phyloP scores from a whole-genome alignment of 192 early-diverging fungal genomes.

The Chytriomyces sp. region DNA sequence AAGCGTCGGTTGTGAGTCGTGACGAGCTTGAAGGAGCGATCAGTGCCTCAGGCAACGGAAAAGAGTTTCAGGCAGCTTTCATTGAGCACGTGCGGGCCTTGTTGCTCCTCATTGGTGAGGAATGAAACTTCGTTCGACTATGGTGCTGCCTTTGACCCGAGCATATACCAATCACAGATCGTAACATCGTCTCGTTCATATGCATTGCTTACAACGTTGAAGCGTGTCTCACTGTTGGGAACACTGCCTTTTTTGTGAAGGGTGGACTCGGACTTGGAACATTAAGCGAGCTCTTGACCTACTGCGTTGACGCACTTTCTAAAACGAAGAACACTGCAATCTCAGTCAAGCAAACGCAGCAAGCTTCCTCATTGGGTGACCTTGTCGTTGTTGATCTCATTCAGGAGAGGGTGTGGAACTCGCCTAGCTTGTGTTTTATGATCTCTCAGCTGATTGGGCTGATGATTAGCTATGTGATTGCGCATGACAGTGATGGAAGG shows the following conservation, averaged over 20 bases:
- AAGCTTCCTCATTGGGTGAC: not conserved
- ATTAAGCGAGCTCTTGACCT: not conserved
- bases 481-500: conserved; percentile 14
- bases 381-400: not conserved
- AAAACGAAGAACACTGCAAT: not conserved
- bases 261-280: conserved; percentile 6
- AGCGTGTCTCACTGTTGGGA: conserved; percentile 16
- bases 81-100: not conserved
- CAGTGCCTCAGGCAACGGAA: not conserved
- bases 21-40: conserved; percentile 16
- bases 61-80: not conserved
- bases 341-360: too few species aligned
- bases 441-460: conserved; percentile 16
- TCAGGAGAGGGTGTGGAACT: not conserved
- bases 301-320: not conserved
- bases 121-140: too few species aligned
- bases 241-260: not conserved
- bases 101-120: not conserved
- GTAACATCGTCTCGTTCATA: conserved; percentile 17
- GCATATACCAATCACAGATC: not conserved
- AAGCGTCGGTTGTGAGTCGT: not conserved
- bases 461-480: conserved; percentile 8
- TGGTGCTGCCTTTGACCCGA: not conserved
- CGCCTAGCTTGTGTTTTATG: not conserved
- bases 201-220: conserved; percentile 19